Evolutionary conservation across 176 grass and related monocot genomes (phyloP).

Genomic region (Rhynchospora breviuscula): DNA sequence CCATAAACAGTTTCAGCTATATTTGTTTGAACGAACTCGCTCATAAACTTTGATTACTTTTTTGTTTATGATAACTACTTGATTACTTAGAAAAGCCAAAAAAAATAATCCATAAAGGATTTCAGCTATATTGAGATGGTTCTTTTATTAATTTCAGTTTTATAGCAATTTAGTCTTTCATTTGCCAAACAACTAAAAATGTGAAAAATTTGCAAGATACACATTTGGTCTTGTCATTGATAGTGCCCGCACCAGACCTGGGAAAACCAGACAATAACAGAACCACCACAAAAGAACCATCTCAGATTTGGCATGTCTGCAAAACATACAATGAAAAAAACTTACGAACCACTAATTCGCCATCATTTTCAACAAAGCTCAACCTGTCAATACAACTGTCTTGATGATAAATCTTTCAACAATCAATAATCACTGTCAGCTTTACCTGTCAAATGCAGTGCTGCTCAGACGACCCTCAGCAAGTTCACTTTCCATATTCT

Average conservation of each 20-base stretch:
- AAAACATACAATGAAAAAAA: background rate
- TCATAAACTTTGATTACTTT: background rate
- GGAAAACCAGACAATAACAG: background rate
- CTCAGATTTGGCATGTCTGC: background rate
- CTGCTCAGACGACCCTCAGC: constrained; percentile 65
- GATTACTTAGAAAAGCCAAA: too few relatives aligned
- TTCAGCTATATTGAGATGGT: too few relatives aligned
- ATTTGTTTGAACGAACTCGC: background rate
- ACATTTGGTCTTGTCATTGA: background rate
- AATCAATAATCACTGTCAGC: background rate
- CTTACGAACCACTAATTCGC: background rate
- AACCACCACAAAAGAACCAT: background rate
- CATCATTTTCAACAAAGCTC: background rate
- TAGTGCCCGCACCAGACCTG: background rate
- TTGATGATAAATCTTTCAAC: constrained; percentile 1
- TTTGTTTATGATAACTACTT: too few relatives aligned
- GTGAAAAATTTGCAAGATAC: background rate
- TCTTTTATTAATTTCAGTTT: background rate
- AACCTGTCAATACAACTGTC: background rate
- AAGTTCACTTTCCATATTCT: constrained; percentile 84
- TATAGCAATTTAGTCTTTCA: background rate
- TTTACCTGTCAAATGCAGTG: constrained; percentile 89
- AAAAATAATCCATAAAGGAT: too few relatives aligned
- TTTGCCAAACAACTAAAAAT: background rate
- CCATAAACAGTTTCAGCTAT: background rate